Conservation (phyloP, 768 basidiomycete genomes). For the Lyophyllum semitale region DNA sequence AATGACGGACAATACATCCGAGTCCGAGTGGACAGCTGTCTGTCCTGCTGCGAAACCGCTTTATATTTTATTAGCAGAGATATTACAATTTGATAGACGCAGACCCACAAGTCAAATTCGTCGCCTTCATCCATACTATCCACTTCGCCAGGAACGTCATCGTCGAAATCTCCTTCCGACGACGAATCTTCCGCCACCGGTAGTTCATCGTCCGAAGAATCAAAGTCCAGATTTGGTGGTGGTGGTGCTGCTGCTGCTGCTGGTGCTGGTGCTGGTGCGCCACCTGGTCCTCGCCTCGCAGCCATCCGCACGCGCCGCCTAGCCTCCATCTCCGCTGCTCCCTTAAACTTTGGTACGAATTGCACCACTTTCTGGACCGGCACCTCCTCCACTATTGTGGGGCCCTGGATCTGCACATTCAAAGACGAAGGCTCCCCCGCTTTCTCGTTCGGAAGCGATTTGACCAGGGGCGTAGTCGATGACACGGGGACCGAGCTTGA, state of each 20-base stretch:
- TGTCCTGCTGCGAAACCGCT: constrained; percentile 74
- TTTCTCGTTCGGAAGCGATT: constrained; percentile 14
- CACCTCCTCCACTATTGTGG: constrained; percentile 40
- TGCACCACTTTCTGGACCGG: constrained; percentile 54
- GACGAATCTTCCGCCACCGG: constrained; percentile 49
- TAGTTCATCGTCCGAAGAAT: constrained; percentile 55
- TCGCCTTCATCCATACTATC: constrained; percentile 65
- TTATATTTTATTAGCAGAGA: constrained; percentile 2
- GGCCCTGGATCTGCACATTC: constrained; percentile 41
- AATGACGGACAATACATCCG: constrained; percentile 61
- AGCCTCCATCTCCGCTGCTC: constrained; percentile 86
- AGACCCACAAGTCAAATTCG: constrained; percentile 78
- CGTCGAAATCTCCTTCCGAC: constrained; percentile 54
- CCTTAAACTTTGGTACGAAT: constrained; percentile 79
- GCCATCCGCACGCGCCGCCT: constrained; percentile 67
- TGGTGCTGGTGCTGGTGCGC: constrained; percentile 33
- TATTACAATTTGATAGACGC: background rate
- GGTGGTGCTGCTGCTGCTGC: constrained; percentile 36
- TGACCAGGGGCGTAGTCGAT: constrained; percentile 23
- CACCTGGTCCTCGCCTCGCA: constrained; percentile 52
- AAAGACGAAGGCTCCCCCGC: constrained; percentile 26
- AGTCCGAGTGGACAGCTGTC: constrained; percentile 55
- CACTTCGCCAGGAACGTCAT: constrained; percentile 41
- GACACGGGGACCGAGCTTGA: constrained; percentile 31
- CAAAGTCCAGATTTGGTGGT: constrained; percentile 44